Base-by-base conservation (phyloP, 2,329 filamentous ascomycete genomes). In the Chrysosporium queenslandicum region DNA sequence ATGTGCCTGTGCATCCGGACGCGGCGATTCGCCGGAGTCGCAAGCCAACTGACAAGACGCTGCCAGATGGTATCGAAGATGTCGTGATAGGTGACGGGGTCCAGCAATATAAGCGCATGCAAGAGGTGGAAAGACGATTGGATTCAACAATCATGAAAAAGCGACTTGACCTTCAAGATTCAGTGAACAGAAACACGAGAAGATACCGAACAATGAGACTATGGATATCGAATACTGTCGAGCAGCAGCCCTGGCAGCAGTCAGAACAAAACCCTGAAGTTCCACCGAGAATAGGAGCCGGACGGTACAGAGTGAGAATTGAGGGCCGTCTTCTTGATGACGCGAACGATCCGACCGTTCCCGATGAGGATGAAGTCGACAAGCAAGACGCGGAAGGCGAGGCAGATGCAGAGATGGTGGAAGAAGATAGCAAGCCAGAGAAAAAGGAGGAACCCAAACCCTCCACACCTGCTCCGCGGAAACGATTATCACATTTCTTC, bases 91-190 rank as follows among this genome's bases (percentile, higher is more conserved):
- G 86, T 57, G 86, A 94, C 66, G 84, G 85, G 36, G 88, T 85
- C 41, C 77, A 83, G 64, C 79, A 87, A 60, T 98, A 98, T 72
- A 83, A 82, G 64, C 82, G 85, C 53, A 72, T 98, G 65, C 82
- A 88, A 64, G 89, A 94, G 59, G 75, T 94, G 54, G 92, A 98
- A 76, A 83, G 87, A 64, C 80, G 83, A 50, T 75, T 98, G 52
- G 92, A 98, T 73, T 87, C 91, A 37, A 86, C 87, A 16, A 94
- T 96, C 77, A 90, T 92, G 68, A 83, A 91, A 64, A 98, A 98
- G 74, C 80, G 90, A 56, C 73, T 98, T 56, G 92, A 98, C 65
- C 84, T 96, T 57, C 80, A 87, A 57, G 91, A 97, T 66, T 83
- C 82, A 40, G 80, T 87, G 50, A 86, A 80, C 65, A 81, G 84